Conservation (phyloP, 768 basidiomycete genomes). For the Boletales sp. region DNA sequence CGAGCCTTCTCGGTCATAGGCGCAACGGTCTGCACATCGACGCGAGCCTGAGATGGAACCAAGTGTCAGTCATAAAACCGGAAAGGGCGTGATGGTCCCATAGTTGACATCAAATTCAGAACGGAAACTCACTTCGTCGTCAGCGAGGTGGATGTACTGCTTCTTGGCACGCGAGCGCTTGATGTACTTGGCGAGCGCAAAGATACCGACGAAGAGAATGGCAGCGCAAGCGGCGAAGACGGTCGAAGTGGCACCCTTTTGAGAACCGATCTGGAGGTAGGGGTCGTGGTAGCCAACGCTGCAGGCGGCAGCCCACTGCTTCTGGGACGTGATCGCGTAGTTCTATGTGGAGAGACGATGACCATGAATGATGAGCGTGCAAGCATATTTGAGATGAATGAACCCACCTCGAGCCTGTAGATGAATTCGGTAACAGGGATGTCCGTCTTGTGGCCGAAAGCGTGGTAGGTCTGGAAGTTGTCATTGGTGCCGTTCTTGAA, state of each 20-base stretch:
- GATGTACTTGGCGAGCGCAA: conserved; percentile 34
- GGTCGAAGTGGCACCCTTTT: conserved; percentile 30
- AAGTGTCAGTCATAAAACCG: conserved; percentile 3
- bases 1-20: conserved; percentile 29
- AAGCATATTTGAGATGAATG: background rate
- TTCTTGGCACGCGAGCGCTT: conserved; percentile 33
- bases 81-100: no score
- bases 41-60: conserved; percentile 12
- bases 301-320: conserved; percentile 44
- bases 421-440: conserved; percentile 84
- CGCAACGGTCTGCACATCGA: conserved; percentile 13
- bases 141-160: conserved; percentile 34
- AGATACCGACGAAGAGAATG: conserved; percentile 32
- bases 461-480: conserved; percentile 63
- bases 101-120: background rate
- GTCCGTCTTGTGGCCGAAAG: conserved; percentile 71
- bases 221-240: conserved; percentile 34
- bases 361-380: background rate
- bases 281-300: conserved; percentile 29
- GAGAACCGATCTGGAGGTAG: conserved; percentile 29
- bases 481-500: conserved; percentile 78
- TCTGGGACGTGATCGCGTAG: conserved; percentile 42
- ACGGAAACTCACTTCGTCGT: conserved; percentile 33
- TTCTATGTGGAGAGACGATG: conserved; percentile 26
- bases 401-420: conserved; percentile 68